phyloP scores from a whole-genome alignment of 169 alveolate species.

The Plasmodium adleri region DNA sequence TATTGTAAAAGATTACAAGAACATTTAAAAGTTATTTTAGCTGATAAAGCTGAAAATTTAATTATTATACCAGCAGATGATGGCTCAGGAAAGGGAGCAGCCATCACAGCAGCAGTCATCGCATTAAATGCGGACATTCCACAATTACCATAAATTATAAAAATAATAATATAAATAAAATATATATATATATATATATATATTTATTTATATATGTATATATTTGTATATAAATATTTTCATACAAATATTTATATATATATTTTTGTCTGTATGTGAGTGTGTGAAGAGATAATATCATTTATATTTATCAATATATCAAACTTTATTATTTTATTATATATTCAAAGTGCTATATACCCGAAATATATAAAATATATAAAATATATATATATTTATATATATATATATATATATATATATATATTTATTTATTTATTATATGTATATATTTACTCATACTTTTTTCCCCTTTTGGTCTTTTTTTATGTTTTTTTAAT shows the following conservation, averaged over 20 bases:
- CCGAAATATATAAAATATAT: too few relatives aligned
- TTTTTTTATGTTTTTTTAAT: too few relatives aligned
- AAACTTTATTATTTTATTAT: too few relatives aligned
- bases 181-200: constrained; percentile 22
- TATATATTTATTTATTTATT: too few relatives aligned
- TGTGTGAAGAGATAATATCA: too few relatives aligned
- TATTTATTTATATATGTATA: constrained; percentile 14
- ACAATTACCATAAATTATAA: constrained; percentile 6
- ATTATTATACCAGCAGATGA: constrained; percentile 87
- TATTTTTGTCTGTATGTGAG: neutral
- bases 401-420: too few relatives aligned
- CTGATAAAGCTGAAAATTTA: constrained; percentile 80
- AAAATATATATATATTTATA: too few relatives aligned
- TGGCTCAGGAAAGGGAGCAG: constrained; percentile 93
- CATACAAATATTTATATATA: constrained; percentile 5
- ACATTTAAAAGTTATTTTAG: constrained; percentile 80
- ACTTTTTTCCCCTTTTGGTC: too few relatives aligned
- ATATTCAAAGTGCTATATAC: too few relatives aligned
- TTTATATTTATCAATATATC: too few relatives aligned
- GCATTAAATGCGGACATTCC: constrained; percentile 3
- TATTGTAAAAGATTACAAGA: constrained; percentile 82
- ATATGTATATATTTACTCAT: too few relatives aligned
- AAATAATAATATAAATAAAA: neutral
- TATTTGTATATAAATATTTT: neutral
- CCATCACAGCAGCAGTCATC: constrained; percentile 91